A percentile compares a stretch with the other conserved stretches of the same genome.
phyloP scores from a whole-genome alignment of 306 rosid species.

The Casuarina cunninghamiana region DNA sequence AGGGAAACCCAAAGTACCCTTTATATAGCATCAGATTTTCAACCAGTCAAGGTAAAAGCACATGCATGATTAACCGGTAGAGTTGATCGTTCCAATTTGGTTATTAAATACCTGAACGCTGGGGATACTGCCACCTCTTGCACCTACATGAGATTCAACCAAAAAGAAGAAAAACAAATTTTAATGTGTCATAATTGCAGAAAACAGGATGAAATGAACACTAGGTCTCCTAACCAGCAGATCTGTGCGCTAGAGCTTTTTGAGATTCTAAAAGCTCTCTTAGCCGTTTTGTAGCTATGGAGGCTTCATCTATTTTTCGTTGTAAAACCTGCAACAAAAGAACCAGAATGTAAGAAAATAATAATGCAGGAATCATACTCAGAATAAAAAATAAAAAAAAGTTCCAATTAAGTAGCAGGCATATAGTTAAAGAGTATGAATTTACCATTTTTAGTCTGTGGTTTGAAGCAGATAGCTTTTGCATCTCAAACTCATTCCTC shows the following conservation, averaged over 20 bases:
- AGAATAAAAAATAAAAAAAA: not conserved
- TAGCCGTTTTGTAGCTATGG: constrained; percentile 61
- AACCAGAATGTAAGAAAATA: constrained; percentile 22
- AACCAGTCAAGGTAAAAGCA: constrained; percentile 6
- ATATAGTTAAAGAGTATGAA: not conserved
- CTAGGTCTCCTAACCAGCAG: constrained; percentile 45
- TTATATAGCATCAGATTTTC: constrained; percentile 3
- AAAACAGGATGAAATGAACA: not conserved
- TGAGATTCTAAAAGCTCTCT: constrained; percentile 67
- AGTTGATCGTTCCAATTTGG: constrained; percentile 17
- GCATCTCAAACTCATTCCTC: constrained; percentile 55
- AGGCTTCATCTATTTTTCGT: constrained; percentile 87
- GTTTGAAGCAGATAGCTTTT: constrained; percentile 62
- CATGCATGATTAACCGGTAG: not conserved
- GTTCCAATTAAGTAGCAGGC: not conserved
- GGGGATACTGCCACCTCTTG: constrained; percentile 39
- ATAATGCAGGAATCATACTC: not conserved
- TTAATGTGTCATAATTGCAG: not conserved
- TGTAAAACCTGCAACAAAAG: constrained; percentile 68
- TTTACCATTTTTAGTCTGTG: constrained; percentile 74
- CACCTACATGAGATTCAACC: constrained; percentile 52
- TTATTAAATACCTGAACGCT: constrained; percentile 57
- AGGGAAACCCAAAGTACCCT: not conserved
- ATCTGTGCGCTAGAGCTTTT: constrained; percentile 48
- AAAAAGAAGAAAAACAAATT: constrained; percentile 5